Evolutionary conservation across 2,329 filamentous ascomycete genomes (phyloP), one percentile per base, ranked within the genome.

Genomic region (Clathrospora elynae): DNA sequence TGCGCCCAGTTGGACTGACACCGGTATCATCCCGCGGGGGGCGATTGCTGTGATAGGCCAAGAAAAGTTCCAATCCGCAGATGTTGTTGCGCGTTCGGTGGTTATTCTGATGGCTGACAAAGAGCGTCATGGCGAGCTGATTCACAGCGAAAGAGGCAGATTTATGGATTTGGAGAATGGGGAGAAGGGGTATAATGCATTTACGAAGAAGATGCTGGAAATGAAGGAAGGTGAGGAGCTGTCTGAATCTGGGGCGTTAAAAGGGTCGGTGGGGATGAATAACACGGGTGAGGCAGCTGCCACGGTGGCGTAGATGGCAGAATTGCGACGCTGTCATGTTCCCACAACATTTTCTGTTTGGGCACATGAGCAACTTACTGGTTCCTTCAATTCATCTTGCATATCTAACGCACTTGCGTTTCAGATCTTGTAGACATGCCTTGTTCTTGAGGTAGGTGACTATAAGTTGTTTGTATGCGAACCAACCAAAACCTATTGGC

Each of bases 1-100:
- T 23, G 63, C 62, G 0, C 66, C 66, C 2, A 53, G 48, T 5
- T 69, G 65, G 65, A 67, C 65, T 2, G 53, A 52, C 17, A 67
- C 66, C 0, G 51, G 46, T 6, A 61, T 69, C 17, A 29, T 66
- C 1, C 50, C 53, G 2, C 29, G 24, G 2, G 38, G 22, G 2
- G 10, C 61, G 5, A 26, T 59, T 9, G 39, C 37, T 2, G 43
- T 42, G 2, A n/a, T 66, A 1, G 61, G 59, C 14, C 42, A 51
- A 16, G 46, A 34, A 4, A 42, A 25, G 6, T 42, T 55, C 17
- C 64, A 68, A 35, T 41, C 52, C 1, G 31, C 66, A 0, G 59
- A 64, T 22, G 55, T 57, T 0, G 58, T 62, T 1, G 66, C 59
- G 5, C 62, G 57, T 0, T 61, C 57, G 0, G 62, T 58, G 0